Evolutionary conservation across 352 stramenopile species (phyloP).

Genomic region (Bremia lactucae): DNA sequence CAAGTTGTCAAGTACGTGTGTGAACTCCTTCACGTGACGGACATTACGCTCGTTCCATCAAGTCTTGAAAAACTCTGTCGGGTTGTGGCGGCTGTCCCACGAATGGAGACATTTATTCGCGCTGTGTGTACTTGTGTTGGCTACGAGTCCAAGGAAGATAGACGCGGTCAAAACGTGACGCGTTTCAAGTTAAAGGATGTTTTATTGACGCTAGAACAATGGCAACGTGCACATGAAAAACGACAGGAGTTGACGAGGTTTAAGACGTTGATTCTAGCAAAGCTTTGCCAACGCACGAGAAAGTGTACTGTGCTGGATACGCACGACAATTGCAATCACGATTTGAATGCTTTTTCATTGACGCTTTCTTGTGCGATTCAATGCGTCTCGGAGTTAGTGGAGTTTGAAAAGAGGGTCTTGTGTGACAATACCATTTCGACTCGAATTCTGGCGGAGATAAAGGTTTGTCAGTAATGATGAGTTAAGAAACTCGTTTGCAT

Average conservation of each 20-base stretch:
- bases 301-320: no score
- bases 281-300: slow-evolving; percentile 50
- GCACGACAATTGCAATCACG: no score
- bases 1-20: slow-evolving; percentile 83
- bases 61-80: slow-evolving; percentile 74
- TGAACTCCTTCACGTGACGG: slow-evolving; percentile 62
- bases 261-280: slow-evolving; percentile 39
- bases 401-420: slow-evolving; percentile 76
- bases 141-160: slow-evolving; percentile 17
- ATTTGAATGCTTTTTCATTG: no score
- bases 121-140: slow-evolving; percentile 76
- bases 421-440: slow-evolving; percentile 73
- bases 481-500: neutral
- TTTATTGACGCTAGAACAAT: slow-evolving; percentile 57
- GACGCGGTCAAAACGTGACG: slow-evolving; percentile 5
- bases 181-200: slow-evolving; percentile 66
- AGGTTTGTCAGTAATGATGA: no score
- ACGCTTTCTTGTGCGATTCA: slow-evolving; percentile 52
- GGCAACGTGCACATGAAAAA: slow-evolving; percentile 44
- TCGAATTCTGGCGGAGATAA: slow-evolving; percentile 60
- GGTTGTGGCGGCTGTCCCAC: slow-evolving; percentile 65
- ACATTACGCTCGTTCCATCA: slow-evolving; percentile 72
- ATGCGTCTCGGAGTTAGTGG: slow-evolving; percentile 66
- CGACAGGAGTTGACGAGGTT: slow-evolving; percentile 57
- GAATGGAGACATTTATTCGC: slow-evolving; percentile 82